Percentiles rank a stretch among this genome's conserved stretches.
Conservation (phyloP, 176 grass and related monocot genomes). For the Cenchrus purpureus region DNA sequence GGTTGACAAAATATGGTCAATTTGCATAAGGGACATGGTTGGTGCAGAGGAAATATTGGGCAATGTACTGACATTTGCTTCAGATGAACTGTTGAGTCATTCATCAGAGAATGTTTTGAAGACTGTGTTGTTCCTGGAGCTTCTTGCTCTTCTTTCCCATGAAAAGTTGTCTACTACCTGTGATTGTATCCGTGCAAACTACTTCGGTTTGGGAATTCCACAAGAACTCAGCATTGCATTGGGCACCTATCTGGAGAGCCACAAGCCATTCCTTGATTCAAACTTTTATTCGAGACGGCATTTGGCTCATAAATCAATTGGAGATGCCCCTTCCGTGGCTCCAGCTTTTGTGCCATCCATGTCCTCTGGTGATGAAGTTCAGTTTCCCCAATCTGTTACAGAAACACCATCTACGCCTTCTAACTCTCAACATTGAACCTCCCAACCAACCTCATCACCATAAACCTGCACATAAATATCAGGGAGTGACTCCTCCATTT, state of each 20-base stretch:
- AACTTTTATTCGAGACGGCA: constrained; percentile 18
- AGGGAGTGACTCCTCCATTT: constrained; percentile 28
- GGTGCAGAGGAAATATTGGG: constrained; percentile 24
- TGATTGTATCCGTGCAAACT: constrained; percentile 47
- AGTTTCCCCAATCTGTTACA: constrained; percentile 21
- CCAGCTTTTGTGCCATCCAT: constrained; percentile 10
- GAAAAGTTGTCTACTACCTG: constrained; percentile 22
- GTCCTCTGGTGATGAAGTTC: constrained; percentile 11
- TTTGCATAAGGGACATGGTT: constrained; percentile 45
- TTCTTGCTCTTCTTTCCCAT: constrained; percentile 39
- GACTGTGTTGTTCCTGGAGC: constrained; percentile 30
- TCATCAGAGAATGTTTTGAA: constrained; percentile 34
- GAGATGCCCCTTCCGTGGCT: constrained; percentile 41
- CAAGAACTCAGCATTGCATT: constrained; percentile 6
- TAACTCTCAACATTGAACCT: constrained; percentile 18
- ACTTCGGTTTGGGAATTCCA: constrained; percentile 25
- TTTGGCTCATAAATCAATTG: constrained; percentile 24
- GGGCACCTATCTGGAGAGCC: constrained; percentile 24
- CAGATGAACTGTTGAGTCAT: constrained; percentile 5
- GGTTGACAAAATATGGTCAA: constrained; percentile 54
- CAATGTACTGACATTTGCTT: constrained; percentile 28
- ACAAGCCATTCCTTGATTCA: neutral
- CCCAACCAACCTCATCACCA: neutral
- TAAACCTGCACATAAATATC: constrained; percentile 33
- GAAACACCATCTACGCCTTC: constrained; percentile 21